Evolutionary conservation across 257 asterid species (phyloP).

Genomic region (Ophiorrhiza pumila): DNA sequence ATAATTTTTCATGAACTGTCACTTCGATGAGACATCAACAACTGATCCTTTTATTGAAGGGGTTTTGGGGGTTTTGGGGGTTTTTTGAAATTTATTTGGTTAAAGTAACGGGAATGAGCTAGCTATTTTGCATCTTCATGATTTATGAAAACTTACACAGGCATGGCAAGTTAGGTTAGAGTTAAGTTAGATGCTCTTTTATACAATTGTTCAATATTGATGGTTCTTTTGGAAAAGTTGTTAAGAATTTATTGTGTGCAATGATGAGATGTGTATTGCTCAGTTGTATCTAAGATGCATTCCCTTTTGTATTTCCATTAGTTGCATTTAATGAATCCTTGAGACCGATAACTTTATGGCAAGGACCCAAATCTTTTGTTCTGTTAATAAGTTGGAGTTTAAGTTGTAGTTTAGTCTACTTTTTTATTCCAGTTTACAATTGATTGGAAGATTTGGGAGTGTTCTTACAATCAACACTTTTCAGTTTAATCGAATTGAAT

Average conservation of each 20-base stretch:
- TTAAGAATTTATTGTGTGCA: too few species aligned
- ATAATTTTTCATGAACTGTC: too few species aligned
- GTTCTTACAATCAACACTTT: background rate
- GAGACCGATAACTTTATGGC: background rate
- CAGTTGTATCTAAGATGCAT: too few species aligned
- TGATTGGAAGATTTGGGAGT: background rate
- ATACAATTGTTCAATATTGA: background rate
- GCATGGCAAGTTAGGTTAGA: background rate
- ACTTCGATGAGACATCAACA: too few species aligned
- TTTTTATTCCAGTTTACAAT: background rate
- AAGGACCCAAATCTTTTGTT: background rate
- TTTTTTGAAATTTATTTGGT: background rate
- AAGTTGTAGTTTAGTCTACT: background rate
- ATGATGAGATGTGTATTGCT: too few species aligned
- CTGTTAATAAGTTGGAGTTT: background rate
- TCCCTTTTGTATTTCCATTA: background rate
- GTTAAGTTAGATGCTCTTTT: background rate
- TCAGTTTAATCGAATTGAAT: constrained; percentile 10
- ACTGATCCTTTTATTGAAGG: too few species aligned
- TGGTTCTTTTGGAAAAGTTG: too few species aligned
- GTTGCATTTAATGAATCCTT: background rate
- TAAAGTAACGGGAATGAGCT: background rate
- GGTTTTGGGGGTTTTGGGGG: too few species aligned
- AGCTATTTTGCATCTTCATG: background rate
- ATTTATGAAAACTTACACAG: background rate